Evolutionary conservation across 1,284 basidiomycete species (phyloP).

Genomic region (Gymnopus androsaceus): DNA sequence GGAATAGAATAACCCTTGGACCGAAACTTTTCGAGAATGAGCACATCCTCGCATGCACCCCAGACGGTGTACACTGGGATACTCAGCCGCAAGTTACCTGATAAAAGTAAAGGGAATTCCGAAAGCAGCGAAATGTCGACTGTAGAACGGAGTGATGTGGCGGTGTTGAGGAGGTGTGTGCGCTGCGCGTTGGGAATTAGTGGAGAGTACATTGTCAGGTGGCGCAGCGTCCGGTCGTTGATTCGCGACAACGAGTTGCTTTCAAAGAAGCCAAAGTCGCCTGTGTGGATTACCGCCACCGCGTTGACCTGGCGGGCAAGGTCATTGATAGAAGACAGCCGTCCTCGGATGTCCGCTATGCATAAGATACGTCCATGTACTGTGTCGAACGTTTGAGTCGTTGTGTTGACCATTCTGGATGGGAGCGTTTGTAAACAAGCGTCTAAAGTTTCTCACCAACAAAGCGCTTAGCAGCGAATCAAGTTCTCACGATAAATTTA

Average conservation of each 20-base stretch:
- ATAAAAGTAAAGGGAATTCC: conserved; percentile 91
- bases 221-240: conserved; percentile 92
- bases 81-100: conserved; percentile 84
- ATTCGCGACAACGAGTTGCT: conserved; percentile 83
- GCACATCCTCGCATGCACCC: conserved; percentile 97
- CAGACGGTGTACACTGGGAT: conserved; percentile 96
- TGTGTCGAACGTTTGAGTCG: conserved; percentile 71
- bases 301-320: conserved; percentile 88
- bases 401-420: conserved; percentile 10
- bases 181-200: conserved; percentile 85
- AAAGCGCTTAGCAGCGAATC: too few species aligned
- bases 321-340: conserved; percentile 85
- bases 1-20: conserved; percentile 79
- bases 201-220: conserved; percentile 97
- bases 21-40: conserved; percentile 91
- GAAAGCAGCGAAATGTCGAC: conserved; percentile 79
- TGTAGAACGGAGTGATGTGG: conserved; percentile 63
- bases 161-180: conserved; percentile 76
- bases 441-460: too few species aligned
- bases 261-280: conserved; percentile 99
- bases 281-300: conserved; percentile 96
- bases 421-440: background rate
- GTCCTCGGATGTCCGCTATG: conserved; percentile 89
- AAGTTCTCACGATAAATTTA: too few species aligned
- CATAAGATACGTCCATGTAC: conserved; percentile 89